Base-by-base conservation (phyloP, 768 basidiomycete species). In the Lenzites betulinus region DNA sequence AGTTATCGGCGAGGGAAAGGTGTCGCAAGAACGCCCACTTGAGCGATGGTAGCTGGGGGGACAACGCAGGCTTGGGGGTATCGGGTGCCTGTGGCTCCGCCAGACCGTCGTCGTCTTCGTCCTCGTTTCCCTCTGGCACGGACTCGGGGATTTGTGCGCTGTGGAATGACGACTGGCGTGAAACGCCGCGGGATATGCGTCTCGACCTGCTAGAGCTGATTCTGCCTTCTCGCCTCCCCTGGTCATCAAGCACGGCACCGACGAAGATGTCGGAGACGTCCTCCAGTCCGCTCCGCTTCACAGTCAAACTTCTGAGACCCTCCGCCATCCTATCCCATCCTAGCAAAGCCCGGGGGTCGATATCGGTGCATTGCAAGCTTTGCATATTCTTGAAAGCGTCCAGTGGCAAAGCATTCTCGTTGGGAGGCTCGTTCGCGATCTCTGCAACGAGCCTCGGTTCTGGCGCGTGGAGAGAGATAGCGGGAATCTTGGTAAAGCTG, bases 401-500 rank as follows among this genome's bases (percentile, higher is more conserved):
- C 13, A 97, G 77, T 1, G 95, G 94, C 16, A 95, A 72, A 15
- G 90, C 91, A 66, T 85, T 89, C 69, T 85, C 81, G 63, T 83
- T 83, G 1, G 90, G 86, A 3, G 87, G 79, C 54, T 93, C 90
- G 36, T 83, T 78, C 4, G 80, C 76, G 12, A 93, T 79, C 70
- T 93, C 93, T 6, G 81, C 71, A 25, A 95, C 86, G 65, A 84
- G 74, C 56, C 84, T 85, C 49, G 80, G 79, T 46, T 83, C 83
- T 0, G 90, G 89, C 1, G 87, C 80, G 60, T 78, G 81, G 56
- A 95, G 74, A 7, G 79, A 75, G 39, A 96, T 78, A 1, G 93
- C 88, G 16, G 94, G 94, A 0, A 97, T 78, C 74, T 91, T 93
- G 44, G 93, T 97, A 77, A 96, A 93, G 70, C 87, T 84, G 71